A percentile compares a stretch with the other conserved stretches of the same genome.
phyloP scores from a whole-genome alignment of 2,329 filamentous ascomycete genomes.

The Fusarium buxicola region DNA sequence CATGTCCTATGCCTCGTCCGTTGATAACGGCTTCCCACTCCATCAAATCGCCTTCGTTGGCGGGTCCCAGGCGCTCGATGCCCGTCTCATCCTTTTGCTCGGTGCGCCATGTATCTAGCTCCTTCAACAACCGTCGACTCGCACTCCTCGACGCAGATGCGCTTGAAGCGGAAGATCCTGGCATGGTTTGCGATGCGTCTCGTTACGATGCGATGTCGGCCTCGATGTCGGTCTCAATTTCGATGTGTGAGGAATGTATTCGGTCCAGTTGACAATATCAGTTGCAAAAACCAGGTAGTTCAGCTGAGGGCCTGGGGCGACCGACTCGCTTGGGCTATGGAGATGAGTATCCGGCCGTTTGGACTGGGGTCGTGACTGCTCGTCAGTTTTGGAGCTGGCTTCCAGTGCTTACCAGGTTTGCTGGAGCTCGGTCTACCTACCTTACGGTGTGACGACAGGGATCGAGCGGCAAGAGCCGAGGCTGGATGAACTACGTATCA shows the following conservation, averaged over 20 bases:
- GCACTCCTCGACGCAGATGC: conserved; percentile 57
- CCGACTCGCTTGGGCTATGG: conserved; percentile 9
- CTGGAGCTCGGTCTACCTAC: conserved; percentile 16
- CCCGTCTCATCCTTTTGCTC: conserved; percentile 63
- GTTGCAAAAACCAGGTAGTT: not conserved
- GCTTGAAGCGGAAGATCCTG: conserved; percentile 34
- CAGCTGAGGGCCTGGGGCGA: not conserved
- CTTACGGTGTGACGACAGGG: conserved; percentile 37
- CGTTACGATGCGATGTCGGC: conserved; percentile 16
- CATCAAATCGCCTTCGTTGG: conserved; percentile 65
- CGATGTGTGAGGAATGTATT: not conserved
- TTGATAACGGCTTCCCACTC: conserved; percentile 71
- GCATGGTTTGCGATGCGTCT: conserved; percentile 11
- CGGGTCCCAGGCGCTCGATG: conserved; percentile 69
- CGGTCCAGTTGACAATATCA: not conserved
- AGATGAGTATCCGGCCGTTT: conserved; percentile 13
- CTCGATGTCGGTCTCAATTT: conserved; percentile 1
- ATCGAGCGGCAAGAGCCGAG: conserved; percentile 45
- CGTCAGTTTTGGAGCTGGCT: conserved; percentile 27
- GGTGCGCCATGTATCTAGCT: conserved; percentile 64
- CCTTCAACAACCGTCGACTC: conserved; percentile 67
- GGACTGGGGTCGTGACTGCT: conserved; percentile 28
- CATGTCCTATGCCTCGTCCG: conserved; percentile 64
- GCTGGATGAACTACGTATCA: conserved; percentile 28
- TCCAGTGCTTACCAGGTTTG: conserved; percentile 3